phyloP scores from a whole-genome alignment of 1,139 yeast genomes.

The Magnusiomyces tetraspermus region DNA sequence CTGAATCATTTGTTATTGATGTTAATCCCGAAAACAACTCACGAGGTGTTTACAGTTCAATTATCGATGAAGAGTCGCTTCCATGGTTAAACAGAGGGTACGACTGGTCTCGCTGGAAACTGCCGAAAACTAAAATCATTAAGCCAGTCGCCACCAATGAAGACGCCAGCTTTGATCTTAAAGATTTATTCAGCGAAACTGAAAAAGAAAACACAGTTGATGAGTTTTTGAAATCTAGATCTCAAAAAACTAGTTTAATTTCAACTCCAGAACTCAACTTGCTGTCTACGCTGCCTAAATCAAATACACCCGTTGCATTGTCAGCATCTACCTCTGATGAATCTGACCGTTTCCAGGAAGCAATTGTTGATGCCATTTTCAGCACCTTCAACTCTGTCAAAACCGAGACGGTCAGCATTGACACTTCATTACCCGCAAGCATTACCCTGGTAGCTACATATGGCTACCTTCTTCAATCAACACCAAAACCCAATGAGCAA shows the following conservation, averaged over 20 bases:
- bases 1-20: slow-evolving; percentile 19
- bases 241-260: not conserved
- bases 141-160: not conserved
- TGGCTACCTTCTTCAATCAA: slow-evolving; percentile 27
- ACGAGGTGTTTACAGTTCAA: slow-evolving; percentile 16
- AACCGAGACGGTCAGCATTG: not conserved
- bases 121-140: slow-evolving; percentile 7
- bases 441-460: slow-evolving; percentile 30
- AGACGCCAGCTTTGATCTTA: slow-evolving; percentile 3
- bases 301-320: not conserved
- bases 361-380: slow-evolving; percentile 9
- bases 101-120: slow-evolving; percentile 26
- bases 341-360: not conserved
- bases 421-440: not conserved
- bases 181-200: slow-evolving; percentile 8
- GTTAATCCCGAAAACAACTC: slow-evolving; percentile 13
- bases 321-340: not conserved
- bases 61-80: slow-evolving; percentile 28
- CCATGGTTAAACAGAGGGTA: slow-evolving; percentile 27
- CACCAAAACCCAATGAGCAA: not conserved
- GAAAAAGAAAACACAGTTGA: not conserved
- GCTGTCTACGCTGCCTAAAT: not conserved
- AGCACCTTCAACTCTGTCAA: slow-evolving; percentile 7
- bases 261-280: not conserved
- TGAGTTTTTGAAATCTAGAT: not conserved